These are phyloP conservation scores for Moesziomyces globuligerus DNA, from an alignment of 1,284 basidiomycete species.

Conservation along the genomic window DNA sequence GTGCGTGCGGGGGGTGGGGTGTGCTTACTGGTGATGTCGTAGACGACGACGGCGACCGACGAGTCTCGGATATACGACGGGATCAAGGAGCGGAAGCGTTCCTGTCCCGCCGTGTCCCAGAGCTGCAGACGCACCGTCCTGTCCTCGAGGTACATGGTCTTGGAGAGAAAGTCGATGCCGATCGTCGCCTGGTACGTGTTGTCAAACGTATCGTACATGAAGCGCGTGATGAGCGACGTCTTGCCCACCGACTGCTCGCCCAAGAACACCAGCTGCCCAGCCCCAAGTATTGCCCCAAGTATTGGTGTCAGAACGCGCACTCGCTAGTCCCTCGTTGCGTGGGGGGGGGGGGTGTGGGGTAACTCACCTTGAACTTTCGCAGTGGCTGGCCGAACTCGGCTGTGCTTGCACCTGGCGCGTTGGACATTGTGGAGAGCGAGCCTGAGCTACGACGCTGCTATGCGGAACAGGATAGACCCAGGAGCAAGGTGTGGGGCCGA, in stretches of 20 bases:
- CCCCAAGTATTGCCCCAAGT: too few relatives aligned
- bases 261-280: constrained; percentile 60
- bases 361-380: constrained; percentile 66
- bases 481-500: too few relatives aligned
- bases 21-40: constrained; percentile 93
- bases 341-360: too few relatives aligned
- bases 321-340: too few relatives aligned
- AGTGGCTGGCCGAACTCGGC: constrained; percentile 65
- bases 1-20: neutral
- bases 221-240: constrained; percentile 94
- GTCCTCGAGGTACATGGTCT: constrained; percentile 99
- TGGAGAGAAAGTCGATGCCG: constrained; percentile 98
- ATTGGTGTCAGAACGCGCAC: too few relatives aligned
- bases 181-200: constrained; percentile 99
- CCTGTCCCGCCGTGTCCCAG: constrained; percentile 97
- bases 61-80: constrained; percentile 99
- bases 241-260: constrained; percentile 67
- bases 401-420: constrained; percentile 46
- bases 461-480: too few relatives aligned
- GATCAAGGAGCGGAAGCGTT: constrained; percentile 96
- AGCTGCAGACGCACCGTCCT: constrained; percentile 95
- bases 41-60: constrained; percentile 96
- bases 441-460: neutral
- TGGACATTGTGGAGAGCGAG: constrained; percentile 23
- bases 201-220: constrained; percentile 99